phyloP scores from a whole-genome alignment of 1,284 basidiomycete genomes.

The Cutaneotrichosporon cyanovorans region DNA sequence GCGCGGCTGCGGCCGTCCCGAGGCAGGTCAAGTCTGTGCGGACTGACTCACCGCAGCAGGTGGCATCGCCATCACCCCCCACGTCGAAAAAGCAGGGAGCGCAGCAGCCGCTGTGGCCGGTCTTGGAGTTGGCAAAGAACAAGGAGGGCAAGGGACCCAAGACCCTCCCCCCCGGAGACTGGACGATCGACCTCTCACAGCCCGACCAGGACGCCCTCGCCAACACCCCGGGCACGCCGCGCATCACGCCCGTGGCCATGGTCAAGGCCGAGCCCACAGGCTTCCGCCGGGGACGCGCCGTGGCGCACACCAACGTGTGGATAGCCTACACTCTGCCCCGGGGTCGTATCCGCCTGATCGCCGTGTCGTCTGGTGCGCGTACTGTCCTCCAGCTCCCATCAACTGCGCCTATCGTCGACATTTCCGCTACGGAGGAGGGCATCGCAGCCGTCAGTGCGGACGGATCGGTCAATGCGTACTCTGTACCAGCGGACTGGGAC shows the following conservation, averaged over 20 bases:
- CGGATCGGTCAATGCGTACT: constrained; percentile 24
- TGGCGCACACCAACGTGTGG: constrained; percentile 30
- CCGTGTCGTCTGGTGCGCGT: constrained; percentile 28
- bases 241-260: constrained; percentile 28
- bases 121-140: constrained; percentile 13
- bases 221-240: constrained; percentile 16
- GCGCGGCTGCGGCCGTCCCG: constrained; percentile 1
- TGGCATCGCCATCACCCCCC: background rate
- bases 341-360: constrained; percentile 34
- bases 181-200: constrained; percentile 28
- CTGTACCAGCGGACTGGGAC: constrained; percentile 25
- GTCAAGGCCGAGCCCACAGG: constrained; percentile 23
- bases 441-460: constrained; percentile 30
- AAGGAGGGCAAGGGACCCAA: constrained; percentile 12
- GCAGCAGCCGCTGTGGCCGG: too few relatives aligned
- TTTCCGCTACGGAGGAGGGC: constrained; percentile 22
- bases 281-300: constrained; percentile 24
- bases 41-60: background rate
- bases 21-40: constrained; percentile 1
- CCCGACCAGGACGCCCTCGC: constrained; percentile 25
- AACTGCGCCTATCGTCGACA: constrained; percentile 27
- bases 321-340: constrained; percentile 32
- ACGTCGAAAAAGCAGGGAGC: constrained; percentile 1
- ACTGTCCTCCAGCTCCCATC: constrained; percentile 24
- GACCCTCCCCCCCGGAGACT: constrained; percentile 17